Percentiles rank a stretch among this genome's conserved stretches.
Evolutionary conservation across 345 rosid genomes (phyloP).

Genomic region (Citrus australasica): DNA sequence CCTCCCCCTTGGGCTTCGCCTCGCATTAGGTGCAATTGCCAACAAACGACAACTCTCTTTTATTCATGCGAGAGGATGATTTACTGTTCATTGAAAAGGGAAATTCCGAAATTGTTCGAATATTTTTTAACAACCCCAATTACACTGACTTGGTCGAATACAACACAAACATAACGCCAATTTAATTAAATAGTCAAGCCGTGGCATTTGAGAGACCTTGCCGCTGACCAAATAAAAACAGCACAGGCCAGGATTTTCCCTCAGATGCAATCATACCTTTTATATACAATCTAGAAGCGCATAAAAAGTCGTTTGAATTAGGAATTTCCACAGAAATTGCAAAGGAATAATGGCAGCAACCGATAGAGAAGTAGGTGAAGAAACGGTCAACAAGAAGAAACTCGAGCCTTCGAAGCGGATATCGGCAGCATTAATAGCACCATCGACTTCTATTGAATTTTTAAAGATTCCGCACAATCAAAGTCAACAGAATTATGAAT

Average conservation of each 20-base stretch:
- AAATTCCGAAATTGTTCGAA: no score
- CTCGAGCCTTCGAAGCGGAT: neutral
- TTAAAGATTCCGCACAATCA: neutral
- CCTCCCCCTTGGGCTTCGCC: no score
- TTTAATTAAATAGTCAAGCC: neutral
- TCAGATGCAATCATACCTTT: neutral
- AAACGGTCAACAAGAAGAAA: constrained; percentile 9
- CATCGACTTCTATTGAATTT: neutral
- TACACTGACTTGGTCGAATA: neutral
- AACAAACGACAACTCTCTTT: no score
- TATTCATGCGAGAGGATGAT: no score
- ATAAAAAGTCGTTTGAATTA: neutral
- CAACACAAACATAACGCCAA: neutral
- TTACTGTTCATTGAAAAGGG: no score
- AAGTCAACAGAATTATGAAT: constrained; percentile 30
- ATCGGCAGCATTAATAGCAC: neutral
- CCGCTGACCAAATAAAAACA: neutral
- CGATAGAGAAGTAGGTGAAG: neutral
- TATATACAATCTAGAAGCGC: neutral
- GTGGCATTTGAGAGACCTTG: neutral
- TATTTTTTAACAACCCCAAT: neutral
- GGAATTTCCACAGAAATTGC: neutral
- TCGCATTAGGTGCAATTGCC: no score
- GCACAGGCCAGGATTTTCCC: neutral
- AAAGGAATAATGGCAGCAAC: neutral